phyloP scores from a whole-genome alignment of 2,329 filamentous ascomycete species.

The Venturia asperata region DNA sequence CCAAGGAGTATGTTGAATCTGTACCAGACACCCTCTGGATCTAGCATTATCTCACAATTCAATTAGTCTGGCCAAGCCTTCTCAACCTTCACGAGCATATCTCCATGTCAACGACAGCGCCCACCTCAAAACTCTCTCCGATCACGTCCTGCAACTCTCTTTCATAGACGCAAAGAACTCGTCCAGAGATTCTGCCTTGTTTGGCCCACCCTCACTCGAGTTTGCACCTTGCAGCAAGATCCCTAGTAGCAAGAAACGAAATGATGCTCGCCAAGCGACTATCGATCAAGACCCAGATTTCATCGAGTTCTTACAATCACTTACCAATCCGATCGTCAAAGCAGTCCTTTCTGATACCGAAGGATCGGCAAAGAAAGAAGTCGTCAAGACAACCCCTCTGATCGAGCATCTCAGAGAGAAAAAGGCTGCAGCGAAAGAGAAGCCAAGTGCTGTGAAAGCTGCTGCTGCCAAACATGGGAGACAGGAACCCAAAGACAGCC shows the following conservation, averaged over 20 bases:
- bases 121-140: conserved; percentile 59
- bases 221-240: conserved; percentile 78
- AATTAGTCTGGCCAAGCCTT: conserved; percentile 71
- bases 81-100: conserved; percentile 72
- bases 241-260: conserved; percentile 64
- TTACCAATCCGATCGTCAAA: conserved; percentile 67
- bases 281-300: conserved; percentile 97
- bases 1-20: conserved; percentile 61
- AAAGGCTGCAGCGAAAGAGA: conserved; percentile 60
- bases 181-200: conserved; percentile 60
- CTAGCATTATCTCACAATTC: conserved; percentile 13
- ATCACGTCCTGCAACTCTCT: conserved; percentile 58
- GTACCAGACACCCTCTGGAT: neutral
- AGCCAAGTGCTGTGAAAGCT: conserved; percentile 41
- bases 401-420: conserved; percentile 88
- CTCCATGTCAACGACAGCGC: conserved; percentile 69
- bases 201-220: conserved; percentile 74
- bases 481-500: conserved; percentile 42
- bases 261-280: conserved; percentile 81
- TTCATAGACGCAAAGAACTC: conserved; percentile 82
- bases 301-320: conserved; percentile 79
- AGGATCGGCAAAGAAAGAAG: conserved; percentile 45
- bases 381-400: conserved; percentile 75
- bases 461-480: conserved; percentile 42
- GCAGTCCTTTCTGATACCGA: conserved; percentile 37